These are phyloP conservation scores for Globisporangium paroecandrum DNA, from an alignment of 352 stramenopile species.

Conservation along the genomic window DNA sequence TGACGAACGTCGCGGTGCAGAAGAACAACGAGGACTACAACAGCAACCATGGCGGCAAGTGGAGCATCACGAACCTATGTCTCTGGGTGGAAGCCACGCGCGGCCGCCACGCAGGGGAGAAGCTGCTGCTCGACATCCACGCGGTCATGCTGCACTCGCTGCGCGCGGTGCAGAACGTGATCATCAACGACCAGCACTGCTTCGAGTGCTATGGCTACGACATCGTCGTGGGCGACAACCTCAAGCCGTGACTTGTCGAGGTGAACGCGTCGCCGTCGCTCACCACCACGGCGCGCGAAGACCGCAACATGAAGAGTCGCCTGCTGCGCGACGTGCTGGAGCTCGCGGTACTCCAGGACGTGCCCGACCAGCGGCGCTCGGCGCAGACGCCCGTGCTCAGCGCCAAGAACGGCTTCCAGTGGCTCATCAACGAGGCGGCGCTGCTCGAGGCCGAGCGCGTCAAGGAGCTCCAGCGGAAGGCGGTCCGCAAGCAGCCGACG, in stretches of 20 bases:
- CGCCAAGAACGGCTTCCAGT: conserved; percentile 60
- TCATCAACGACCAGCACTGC: conserved; percentile 93
- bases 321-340: conserved; percentile 71
- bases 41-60: conserved; percentile 87
- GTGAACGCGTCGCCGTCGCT: conserved; percentile 80
- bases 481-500: conserved; percentile 35
- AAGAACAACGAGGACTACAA: conserved; percentile 92
- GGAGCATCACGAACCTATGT: conserved; percentile 84
- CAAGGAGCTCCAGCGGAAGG: conserved; percentile 44
- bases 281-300: conserved; percentile 61
- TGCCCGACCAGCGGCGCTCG: conserved; percentile 37
- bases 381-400: conserved; percentile 42
- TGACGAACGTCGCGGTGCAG: conserved; percentile 89
- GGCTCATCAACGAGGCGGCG: conserved; percentile 65
- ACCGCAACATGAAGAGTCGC: conserved; percentile 79
- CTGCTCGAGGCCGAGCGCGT: conserved; percentile 51
- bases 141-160: conserved; percentile 86
- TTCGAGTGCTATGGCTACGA: conserved; percentile 96
- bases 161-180: conserved; percentile 86
- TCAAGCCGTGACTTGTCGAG: conserved; percentile 93
- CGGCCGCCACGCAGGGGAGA: conserved; percentile 46
- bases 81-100: conserved; percentile 81
- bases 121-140: conserved; percentile 65
- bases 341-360: conserved; percentile 49
- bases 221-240: conserved; percentile 89